Evolutionary conservation across 2,329 filamentous ascomycete species (phyloP), one percentile per base, ranked within the genome.

Genomic region (Hypoxylon sp.): DNA sequence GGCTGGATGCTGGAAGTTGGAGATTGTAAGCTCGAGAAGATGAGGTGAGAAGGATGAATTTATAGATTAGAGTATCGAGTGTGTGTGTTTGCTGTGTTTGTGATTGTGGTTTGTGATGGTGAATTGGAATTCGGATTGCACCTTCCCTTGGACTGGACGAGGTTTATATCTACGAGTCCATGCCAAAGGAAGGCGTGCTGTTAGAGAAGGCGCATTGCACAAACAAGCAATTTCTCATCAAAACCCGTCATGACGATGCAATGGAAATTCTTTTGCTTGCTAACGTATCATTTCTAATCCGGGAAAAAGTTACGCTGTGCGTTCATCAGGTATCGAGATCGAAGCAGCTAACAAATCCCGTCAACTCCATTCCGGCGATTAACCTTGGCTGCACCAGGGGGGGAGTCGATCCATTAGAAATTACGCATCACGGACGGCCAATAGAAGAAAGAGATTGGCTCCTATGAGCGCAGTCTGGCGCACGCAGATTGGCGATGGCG

Each of bases 251-350:
- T 35, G n/a, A n/a, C n/a, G n/a, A n/a, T n/a, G n/a, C n/a, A n/a
- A n/a, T n/a, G n/a, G n/a, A n/a, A n/a, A n/a, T n/a, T n/a, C n/a
- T n/a, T n/a, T 35, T n/a, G 31, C 8, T 27, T 27, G 9, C 26
- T 27, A 27, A 27, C 26, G 8, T 9, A 11, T 41, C 35, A 29
- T 47, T 53, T 38, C 42, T 40, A 47, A 47, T 40, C 23, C 23
- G 31, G 33, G 31, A 46, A 26, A 29, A 46, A 33, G 37, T 42
- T 4, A 43, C 21, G 13, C 18, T 20, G 27, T 20, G n/a, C 29
- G 23, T 33, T 47, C 17, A 52, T 52, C 49, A 38, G n/a, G n/a
- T 38, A n/a, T n/a, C n/a, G 6, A 17, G 5, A 7, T 35, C 31
- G 31, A 13, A 3, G 31, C 31, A 15, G 17, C 15, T 15, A 17